Conservation (phyloP, 345 rosid genomes). For the Arabidopsis arenosa region DNA sequence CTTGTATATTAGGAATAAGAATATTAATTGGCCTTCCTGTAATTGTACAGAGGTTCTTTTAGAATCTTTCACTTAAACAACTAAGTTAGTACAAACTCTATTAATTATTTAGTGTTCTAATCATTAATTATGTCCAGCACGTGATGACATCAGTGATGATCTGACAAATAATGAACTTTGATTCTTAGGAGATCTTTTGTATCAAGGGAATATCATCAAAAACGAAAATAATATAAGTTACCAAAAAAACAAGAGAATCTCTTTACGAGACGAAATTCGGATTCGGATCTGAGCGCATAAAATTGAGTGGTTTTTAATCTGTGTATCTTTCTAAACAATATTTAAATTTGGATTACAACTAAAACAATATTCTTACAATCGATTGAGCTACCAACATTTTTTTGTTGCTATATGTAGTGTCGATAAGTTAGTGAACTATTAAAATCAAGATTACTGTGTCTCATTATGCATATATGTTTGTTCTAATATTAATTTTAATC, state of each 20-base stretch:
- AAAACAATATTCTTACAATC: not conserved
- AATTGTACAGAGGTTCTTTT: not conserved
- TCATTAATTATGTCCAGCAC: not conserved
- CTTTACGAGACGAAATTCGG: too few species aligned
- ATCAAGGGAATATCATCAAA: not conserved
- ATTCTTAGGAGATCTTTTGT: conserved; percentile 27
- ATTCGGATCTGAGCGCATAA: too few species aligned
- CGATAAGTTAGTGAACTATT: not conserved
- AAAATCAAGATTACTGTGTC: not conserved
- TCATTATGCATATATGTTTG: not conserved
- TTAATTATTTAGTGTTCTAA: not conserved
- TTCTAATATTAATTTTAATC: not conserved
- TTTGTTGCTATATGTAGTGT: not conserved
- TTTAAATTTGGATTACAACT: not conserved
- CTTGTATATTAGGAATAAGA: too few species aligned
- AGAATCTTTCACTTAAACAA: not conserved
- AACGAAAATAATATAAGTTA: not conserved
- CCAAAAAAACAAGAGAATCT: too few species aligned
- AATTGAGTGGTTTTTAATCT: too few species aligned
- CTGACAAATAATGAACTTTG: conserved; percentile 27
- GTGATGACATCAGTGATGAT: conserved; percentile 33
- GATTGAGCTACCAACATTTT: not conserved
- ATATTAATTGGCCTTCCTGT: not conserved
- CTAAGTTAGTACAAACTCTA: conserved; percentile 5
- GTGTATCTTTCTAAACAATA: too few species aligned